These are phyloP conservation scores for Podaxis pistillaris DNA, from an alignment of 768 basidiomycete species.

Conservation along the genomic window DNA sequence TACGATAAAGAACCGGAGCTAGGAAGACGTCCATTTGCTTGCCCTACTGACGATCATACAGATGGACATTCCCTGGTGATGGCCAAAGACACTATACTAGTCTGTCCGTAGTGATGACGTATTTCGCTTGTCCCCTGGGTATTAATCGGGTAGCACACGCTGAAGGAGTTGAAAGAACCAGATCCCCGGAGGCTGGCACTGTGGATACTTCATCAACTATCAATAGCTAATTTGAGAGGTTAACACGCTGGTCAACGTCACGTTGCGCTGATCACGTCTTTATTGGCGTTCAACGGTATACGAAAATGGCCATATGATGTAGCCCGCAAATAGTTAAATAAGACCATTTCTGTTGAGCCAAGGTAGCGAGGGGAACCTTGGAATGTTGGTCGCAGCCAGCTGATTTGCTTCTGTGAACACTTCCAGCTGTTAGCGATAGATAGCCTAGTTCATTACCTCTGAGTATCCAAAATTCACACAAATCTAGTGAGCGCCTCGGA, in stretches of 20 bases:
- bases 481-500: too few species aligned
- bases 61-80: too few species aligned
- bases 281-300: neutral
- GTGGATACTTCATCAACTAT: neutral
- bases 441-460: too few species aligned
- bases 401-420: too few species aligned
- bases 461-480: too few species aligned
- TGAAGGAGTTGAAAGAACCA: neutral
- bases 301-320: too few species aligned
- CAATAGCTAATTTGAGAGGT: neutral
- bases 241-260: neutral
- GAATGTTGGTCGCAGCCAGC: too few species aligned
- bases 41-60: too few species aligned
- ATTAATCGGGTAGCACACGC: neutral
- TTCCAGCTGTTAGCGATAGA: too few species aligned
- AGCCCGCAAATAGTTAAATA: too few species aligned
- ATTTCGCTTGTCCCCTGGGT: neutral
- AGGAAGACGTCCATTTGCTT: neutral
- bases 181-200: neutral
- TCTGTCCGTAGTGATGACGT: neutral
- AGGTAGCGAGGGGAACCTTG: too few species aligned
- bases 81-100: neutral
- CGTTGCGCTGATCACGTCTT: neutral
- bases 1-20: neutral
- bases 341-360: too few species aligned